Evolutionary conservation across 495 filamentous ascomycete genomes (phyloP).

Genomic region (Podospora comata): DNA sequence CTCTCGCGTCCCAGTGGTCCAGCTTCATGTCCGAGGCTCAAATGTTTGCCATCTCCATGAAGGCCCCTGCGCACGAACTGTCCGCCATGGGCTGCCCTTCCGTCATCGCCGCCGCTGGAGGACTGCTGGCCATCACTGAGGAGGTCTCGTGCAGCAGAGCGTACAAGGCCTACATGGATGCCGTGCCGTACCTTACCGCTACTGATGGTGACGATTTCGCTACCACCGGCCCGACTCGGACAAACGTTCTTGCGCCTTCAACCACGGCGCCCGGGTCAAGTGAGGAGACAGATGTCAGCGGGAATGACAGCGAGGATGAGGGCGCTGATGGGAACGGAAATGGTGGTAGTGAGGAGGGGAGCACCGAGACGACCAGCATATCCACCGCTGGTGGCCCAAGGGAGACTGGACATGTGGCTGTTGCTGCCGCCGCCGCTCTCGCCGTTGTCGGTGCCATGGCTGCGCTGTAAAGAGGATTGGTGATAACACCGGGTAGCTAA

Average conservation of each 20-base stretch:
- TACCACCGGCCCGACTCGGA: neutral
- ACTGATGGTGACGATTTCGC: neutral
- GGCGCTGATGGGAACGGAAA: neutral
- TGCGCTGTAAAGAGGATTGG: neutral
- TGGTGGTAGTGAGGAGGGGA: too few relatives aligned
- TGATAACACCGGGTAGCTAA: too few relatives aligned
- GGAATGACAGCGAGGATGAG: neutral
- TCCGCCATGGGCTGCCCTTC: neutral
- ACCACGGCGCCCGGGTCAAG: neutral
- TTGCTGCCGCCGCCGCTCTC: neutral
- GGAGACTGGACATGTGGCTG: neutral
- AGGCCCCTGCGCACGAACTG: neutral
- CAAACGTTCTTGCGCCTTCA: neutral
- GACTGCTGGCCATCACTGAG: neutral
- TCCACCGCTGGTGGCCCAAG: neutral
- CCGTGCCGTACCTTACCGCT: neutral
- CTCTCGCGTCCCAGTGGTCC: neutral
- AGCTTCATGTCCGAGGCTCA: neutral
- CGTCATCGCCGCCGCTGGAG: neutral
- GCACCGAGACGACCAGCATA: neutral
- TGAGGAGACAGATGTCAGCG: neutral
- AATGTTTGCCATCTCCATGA: neutral
- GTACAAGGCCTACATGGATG: neutral
- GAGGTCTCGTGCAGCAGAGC: neutral
- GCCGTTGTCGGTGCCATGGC: constrained; percentile 3